Evolutionary conservation across 2,329 filamentous ascomycete species (phyloP).

Genomic region (Lasiodiplodia gonubiensis): DNA sequence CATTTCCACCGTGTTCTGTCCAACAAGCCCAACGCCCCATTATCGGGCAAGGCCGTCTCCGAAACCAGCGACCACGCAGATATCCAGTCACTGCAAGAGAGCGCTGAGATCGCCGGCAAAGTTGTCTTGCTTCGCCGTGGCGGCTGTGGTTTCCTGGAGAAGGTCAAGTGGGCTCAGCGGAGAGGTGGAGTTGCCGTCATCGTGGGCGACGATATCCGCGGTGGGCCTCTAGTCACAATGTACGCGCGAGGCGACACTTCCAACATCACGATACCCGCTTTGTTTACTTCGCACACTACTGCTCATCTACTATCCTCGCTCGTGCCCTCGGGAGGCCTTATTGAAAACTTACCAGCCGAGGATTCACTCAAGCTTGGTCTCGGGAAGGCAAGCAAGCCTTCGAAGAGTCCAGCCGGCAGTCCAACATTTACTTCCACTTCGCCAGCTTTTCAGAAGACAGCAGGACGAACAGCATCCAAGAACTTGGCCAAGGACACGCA

Average conservation of each 20-base stretch:
- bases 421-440: conserved; percentile 39
- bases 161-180: conserved; percentile 95
- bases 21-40: conserved; percentile 26
- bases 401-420: conserved; percentile 33
- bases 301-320: conserved; percentile 90
- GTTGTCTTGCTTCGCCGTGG: conserved; percentile 89
- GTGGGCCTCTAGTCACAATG: conserved; percentile 92
- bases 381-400: conserved; percentile 32
- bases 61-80: conserved; percentile 68
- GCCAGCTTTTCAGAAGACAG: conserved; percentile 40
- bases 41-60: conserved; percentile 37
- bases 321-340: conserved; percentile 69
- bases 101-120: conserved; percentile 90
- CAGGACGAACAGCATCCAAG: conserved; percentile 4
- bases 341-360: conserved; percentile 65
- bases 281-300: conserved; percentile 94
- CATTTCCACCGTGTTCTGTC: conserved; percentile 69
- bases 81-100: conserved; percentile 89
- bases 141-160: conserved; percentile 94
- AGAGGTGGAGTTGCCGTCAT: conserved; percentile 88
- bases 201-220: conserved; percentile 89
- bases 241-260: conserved; percentile 96
- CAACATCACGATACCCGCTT: conserved; percentile 89
- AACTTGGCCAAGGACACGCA: not conserved
- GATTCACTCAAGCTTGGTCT: conserved; percentile 51